Base-by-base conservation (phyloP, 1,284 basidiomycete genomes). In the Caloboletus firmus region DNA sequence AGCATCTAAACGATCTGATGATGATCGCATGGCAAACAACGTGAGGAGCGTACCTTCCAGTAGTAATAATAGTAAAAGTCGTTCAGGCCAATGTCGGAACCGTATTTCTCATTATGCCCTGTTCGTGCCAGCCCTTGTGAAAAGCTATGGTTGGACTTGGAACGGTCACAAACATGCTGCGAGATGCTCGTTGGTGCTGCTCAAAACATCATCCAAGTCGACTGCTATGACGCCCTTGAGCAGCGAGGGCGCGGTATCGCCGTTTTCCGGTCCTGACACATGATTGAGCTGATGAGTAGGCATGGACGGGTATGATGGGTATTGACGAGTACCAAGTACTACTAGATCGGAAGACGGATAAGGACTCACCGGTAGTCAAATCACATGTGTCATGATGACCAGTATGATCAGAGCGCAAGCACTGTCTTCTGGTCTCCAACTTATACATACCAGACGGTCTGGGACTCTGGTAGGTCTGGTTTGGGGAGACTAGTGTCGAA, bases 191-290 rank as follows among this genome's bases (percentile, higher is more conserved):
- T 91, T 93, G 4, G 89, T 92, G 64, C 83, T 74, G 59, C 83
- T 79, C 49, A 91, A 71, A 5, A 91, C 89, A 74, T 92, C 89
- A 62, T 91, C 89, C 56, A 91, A 71, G 72, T 91, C 89, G 37
- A 90, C 75, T 5, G 87, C 86, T 64, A 91, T 85, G 45, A 85
- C 68, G 13, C 78, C 77, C 54, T 67, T 69, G 37, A 67, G 31
- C 2, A 54, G 49, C 10, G 45, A 26, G 34, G 34, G 22, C 10
- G 36, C 2, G 31, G 9, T 34, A 8, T 15, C 31, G 24, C 45
- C 7, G 18, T 18, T 22, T 37, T 47, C 37, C 20, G 10, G 54
- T 51, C 4, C 49, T 35, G 32, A 20, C 9, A 7, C 18, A 18
- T 11, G 3, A 8, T n/a, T 30, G 45, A 5, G n/a, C n/a, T 17